phyloP scores from a whole-genome alignment of 352 stramenopile species.

The Aphanomyces invadans region DNA sequence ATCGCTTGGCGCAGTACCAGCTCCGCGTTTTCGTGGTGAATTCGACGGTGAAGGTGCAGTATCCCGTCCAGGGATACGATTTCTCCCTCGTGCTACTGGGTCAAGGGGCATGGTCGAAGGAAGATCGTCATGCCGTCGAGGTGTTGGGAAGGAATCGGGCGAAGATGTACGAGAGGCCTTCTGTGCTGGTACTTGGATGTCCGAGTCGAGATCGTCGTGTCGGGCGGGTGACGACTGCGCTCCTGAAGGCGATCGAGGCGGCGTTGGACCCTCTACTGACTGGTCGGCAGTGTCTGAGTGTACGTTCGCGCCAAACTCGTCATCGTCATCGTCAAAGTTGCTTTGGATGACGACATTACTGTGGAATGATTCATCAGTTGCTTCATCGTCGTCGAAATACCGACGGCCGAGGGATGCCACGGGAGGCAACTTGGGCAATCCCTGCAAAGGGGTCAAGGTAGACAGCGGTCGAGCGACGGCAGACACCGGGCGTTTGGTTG shows the following conservation, averaged over 20 bases:
- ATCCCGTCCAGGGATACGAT: too few relatives aligned
- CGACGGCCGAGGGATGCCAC: slow-evolving; percentile 1
- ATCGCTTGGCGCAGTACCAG: too few relatives aligned
- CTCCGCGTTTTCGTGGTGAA: neutral
- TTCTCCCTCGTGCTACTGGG: too few relatives aligned
- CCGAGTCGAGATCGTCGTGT: too few relatives aligned
- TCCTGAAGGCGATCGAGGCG: too few relatives aligned
- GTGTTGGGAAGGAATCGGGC: too few relatives aligned
- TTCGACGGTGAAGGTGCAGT: neutral
- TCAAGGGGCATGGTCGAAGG: too few relatives aligned
- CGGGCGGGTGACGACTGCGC: too few relatives aligned
- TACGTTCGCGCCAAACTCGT: neutral
- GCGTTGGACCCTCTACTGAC: neutral
- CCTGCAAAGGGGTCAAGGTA: neutral
- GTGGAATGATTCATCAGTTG: neutral
- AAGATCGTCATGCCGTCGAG: too few relatives aligned
- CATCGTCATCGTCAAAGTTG: slow-evolving; percentile 20
- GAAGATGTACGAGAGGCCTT: too few relatives aligned
- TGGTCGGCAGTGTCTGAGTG: neutral
- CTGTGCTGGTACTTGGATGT: too few relatives aligned
- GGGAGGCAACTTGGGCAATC: neutral
- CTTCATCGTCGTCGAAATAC: neutral
- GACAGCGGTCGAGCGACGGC: neutral
- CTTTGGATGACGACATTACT: slow-evolving; percentile 27
- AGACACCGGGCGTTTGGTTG: neutral